phyloP scores from a whole-genome alignment of 495 filamentous ascomycete species.

The Neurospora sp. region DNA sequence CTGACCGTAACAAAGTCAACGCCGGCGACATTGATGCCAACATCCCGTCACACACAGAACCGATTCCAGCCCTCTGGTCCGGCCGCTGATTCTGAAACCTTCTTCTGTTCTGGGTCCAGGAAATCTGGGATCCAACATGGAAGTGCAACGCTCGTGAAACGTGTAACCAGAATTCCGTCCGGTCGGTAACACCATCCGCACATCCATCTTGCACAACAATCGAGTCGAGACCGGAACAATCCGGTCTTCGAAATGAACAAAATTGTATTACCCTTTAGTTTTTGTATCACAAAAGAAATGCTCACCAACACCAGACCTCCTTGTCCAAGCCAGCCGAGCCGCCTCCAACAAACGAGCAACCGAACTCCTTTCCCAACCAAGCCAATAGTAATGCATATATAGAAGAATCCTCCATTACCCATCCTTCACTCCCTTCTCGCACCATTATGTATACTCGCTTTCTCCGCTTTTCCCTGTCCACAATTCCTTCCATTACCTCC shows the following conservation, averaged over 20 bases:
- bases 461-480: no score
- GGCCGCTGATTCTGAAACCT: background rate
- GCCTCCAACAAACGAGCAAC: background rate
- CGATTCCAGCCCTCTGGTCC: background rate
- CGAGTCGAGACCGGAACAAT: background rate
- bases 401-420: background rate
- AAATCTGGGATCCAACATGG: background rate
- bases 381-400: background rate
- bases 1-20: no score
- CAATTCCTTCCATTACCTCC: no score
- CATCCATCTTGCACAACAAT: background rate
- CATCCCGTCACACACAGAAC: background rate
- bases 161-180: background rate
- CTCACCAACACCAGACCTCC: background rate
- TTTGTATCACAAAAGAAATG: background rate
- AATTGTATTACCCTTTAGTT: background rate
- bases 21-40: background rate
- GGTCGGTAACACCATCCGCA: background rate
- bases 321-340: background rate
- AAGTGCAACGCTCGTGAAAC: background rate
- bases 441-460: background rate
- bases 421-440: background rate
- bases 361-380: background rate
- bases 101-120: background rate
- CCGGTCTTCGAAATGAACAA: background rate